Conservation (phyloP, 441 rosid species). For the Aleurites moluccanus region DNA sequence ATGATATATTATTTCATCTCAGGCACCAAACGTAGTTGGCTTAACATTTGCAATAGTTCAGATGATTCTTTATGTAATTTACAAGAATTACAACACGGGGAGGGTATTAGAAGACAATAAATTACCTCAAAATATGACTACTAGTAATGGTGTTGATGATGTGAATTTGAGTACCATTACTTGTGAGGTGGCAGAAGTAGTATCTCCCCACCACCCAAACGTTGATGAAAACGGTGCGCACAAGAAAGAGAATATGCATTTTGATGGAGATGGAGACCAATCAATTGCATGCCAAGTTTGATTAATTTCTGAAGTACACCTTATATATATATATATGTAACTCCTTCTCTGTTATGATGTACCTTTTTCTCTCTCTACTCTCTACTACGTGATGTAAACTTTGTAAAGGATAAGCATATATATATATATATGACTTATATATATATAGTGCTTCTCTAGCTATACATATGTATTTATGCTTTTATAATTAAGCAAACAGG, state of each 20-base stretch:
- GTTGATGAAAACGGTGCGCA: slow-evolving; percentile 18
- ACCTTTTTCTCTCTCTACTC: background rate
- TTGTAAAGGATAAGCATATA: background rate
- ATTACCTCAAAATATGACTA: slow-evolving; percentile 24
- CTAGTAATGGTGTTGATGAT: slow-evolving; percentile 28
- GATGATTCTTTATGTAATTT: slow-evolving; percentile 60
- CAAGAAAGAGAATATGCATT: slow-evolving; percentile 23
- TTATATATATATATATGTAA: background rate
- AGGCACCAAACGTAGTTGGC: slow-evolving; percentile 81
- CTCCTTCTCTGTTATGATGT: background rate
- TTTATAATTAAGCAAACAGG: background rate
- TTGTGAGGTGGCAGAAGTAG: slow-evolving; percentile 24
- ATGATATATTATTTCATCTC: background rate
- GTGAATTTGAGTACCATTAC: slow-evolving; percentile 13
- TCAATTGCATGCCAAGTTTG: slow-evolving; percentile 18
- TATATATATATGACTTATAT: too few species aligned
- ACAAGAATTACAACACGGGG: slow-evolving; percentile 39
- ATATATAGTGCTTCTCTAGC: background rate
- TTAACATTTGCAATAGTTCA: slow-evolving; percentile 61
- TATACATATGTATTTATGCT: background rate
- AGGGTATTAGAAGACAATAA: slow-evolving; percentile 24
- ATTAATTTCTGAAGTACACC: background rate
- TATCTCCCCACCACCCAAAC: slow-evolving; percentile 13
- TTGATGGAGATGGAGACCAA: slow-evolving; percentile 12
- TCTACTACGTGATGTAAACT: background rate